These are phyloP conservation scores for Heterobasidion irregulare DNA, from an alignment of 1,284 basidiomycete genomes.

Conservation along the genomic window DNA sequence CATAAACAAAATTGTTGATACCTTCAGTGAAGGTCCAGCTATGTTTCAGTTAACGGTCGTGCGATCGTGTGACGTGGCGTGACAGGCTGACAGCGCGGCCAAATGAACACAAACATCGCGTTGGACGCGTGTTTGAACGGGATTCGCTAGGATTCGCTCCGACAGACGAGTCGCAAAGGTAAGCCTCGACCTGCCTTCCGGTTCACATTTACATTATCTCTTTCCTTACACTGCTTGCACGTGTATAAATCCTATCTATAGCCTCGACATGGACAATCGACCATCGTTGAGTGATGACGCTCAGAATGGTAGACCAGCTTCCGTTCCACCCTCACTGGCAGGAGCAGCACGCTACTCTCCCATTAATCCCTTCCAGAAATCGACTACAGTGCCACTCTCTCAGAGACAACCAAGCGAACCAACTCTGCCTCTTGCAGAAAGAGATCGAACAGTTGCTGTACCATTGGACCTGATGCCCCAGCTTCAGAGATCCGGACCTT, in stretches of 20 bases:
- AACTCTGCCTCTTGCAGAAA: background rate
- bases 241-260: background rate
- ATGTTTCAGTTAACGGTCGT: too few species aligned
- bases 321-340: background rate
- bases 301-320: background rate
- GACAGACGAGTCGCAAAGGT: too few species aligned
- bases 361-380: background rate
- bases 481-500: slow-evolving; percentile 55
- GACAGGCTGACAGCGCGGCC: too few species aligned
- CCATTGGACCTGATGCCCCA: slow-evolving; percentile 49
- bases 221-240: too few species aligned
- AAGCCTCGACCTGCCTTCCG: too few species aligned
- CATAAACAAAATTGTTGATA: too few species aligned
- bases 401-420: slow-evolving; percentile 6
- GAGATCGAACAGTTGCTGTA: background rate
- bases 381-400: background rate
- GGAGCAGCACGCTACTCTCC: background rate
- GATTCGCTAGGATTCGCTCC: too few species aligned
- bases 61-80: too few species aligned
- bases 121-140: too few species aligned
- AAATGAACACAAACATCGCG: too few species aligned
- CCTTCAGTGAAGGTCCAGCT: too few species aligned
- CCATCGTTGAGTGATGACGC: background rate
- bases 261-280: background rate
- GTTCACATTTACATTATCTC: too few species aligned